Conservation (phyloP, 2,329 filamentous ascomycete genomes). For the Hypoxylon sp. region DNA sequence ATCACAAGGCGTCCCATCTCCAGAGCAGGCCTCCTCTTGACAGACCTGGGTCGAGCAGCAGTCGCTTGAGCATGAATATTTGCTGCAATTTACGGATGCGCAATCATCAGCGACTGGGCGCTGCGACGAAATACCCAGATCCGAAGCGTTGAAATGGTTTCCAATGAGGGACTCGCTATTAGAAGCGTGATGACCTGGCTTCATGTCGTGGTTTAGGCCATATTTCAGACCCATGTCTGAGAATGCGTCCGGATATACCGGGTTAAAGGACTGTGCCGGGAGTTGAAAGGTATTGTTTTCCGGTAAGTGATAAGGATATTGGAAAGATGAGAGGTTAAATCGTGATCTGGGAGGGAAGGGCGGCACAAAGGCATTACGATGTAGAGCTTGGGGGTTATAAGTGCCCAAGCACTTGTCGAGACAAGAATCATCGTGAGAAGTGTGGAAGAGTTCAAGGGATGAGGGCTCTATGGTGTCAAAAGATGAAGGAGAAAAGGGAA, state of each 20-base stretch:
- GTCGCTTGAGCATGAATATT: conserved; percentile 47
- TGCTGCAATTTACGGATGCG: conserved; percentile 47
- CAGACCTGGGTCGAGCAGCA: conserved; percentile 49
- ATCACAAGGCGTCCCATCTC: conserved; percentile 50
- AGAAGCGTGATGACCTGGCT: conserved; percentile 27
- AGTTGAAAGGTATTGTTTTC: conserved; percentile 30
- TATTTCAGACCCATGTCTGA: conserved; percentile 28
- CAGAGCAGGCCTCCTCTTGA: conserved; percentile 51
- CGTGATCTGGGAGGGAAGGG: conserved; percentile 29
- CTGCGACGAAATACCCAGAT: conserved; percentile 36
- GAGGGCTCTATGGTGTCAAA: conserved; percentile 35
- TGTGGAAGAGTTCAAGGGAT: conserved; percentile 39
- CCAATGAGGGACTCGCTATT: conserved; percentile 32
- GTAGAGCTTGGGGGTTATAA: conserved; percentile 28
- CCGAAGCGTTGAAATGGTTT: conserved; percentile 41
- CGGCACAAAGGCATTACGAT: conserved; percentile 30
- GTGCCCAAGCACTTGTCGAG: conserved; percentile 41
- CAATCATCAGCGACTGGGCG: conserved; percentile 42
- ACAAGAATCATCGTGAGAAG: conserved; percentile 45
- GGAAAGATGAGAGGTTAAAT: conserved; percentile 25
- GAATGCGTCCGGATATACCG: conserved; percentile 28
- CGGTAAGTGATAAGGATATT: conserved; percentile 25
- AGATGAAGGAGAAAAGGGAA: conserved; percentile 33
- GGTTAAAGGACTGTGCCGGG: conserved; percentile 12
- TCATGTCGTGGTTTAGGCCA: conserved; percentile 25